Evolutionary conservation across 148 eudicot species (phyloP).

Genomic region (Camellia sinensis): DNA sequence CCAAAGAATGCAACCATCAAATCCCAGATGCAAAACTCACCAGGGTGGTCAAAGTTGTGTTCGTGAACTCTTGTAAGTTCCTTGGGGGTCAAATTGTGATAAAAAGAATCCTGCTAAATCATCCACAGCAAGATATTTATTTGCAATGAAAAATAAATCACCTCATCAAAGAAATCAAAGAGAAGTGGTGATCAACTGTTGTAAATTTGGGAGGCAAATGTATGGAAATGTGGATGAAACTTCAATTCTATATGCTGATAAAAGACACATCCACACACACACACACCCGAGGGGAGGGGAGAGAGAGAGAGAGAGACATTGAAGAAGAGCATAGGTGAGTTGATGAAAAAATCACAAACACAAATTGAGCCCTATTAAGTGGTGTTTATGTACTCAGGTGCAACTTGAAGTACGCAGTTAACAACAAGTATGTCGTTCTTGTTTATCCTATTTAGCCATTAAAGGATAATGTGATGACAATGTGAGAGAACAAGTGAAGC

Average conservation of each 20-base stretch:
- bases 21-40: slow-evolving; percentile 39
- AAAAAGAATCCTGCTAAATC: slow-evolving; percentile 82
- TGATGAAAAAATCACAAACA: not conserved
- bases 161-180: not conserved
- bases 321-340: not conserved
- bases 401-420: not conserved
- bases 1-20: not conserved
- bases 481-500: not conserved
- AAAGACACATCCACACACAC: not conserved
- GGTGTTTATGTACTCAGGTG: not conserved
- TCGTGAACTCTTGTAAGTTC: slow-evolving; percentile 84
- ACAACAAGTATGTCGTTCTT: not conserved
- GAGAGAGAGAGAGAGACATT: not conserved
- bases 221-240: not conserved
- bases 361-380: not conserved
- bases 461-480: not conserved
- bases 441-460: not conserved
- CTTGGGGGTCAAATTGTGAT: slow-evolving; percentile 69
- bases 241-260: not conserved
- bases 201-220: not conserved
- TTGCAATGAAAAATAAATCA: not conserved
- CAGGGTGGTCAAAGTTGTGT: slow-evolving; percentile 97
- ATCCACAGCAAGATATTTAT: slow-evolving; percentile 12
- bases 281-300: not conserved
- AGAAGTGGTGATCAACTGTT: not conserved